Evolutionary conservation across 1,139 yeast species (phyloP), one percentile per base, ranked within the genome.

Genomic region (Scheffersomyces parashehatae): DNA sequence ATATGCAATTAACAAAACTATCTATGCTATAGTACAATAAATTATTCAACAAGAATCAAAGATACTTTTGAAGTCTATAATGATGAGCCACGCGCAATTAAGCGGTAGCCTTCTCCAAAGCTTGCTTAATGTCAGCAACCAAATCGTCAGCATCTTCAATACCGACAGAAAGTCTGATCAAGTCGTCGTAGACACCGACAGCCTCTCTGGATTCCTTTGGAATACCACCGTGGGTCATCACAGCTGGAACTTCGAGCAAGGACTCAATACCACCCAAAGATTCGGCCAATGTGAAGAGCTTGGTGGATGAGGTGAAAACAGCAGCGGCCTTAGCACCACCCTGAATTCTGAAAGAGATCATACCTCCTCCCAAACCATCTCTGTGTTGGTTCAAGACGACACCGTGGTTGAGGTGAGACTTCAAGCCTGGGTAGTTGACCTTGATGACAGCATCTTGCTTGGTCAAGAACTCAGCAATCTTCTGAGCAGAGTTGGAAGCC

Each of bases 221-320:
- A 66, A 89, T 88, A 62, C 96, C 96, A 45, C 95, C 95, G 60
- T 88, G 96, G 55, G 96, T 88, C 96, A 88, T 88, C 44, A 84
- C 82, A 45, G 96, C 95, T 41, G 96, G 96, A 41, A 88, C 93
- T 69, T 88, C 96, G 52, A 87, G 72, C 62, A 88, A 77, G 20
- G 93, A 84, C 71, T 89, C 96, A 54, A 88, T 84, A 56, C 96
- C 96, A 55, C 96, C 97, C 48, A 88, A 79, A 29, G 95, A 87
- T 70, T 88, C 96, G 48, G 96, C 96, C 60, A 88, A 77, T 24
- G 95, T 84, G 75, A 88, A 88, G 51, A 87, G 67, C 68, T 84
- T 81, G 52, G 95, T 86, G 39, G 82, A 62, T 40, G 88, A 82
- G 49, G 93, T 81, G 74, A 88, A 86, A 53, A 74, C 73, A 50